phyloP scores from a whole-genome alignment of 2,329 filamentous ascomycete species.

The Clonostachys chloroleuca region DNA sequence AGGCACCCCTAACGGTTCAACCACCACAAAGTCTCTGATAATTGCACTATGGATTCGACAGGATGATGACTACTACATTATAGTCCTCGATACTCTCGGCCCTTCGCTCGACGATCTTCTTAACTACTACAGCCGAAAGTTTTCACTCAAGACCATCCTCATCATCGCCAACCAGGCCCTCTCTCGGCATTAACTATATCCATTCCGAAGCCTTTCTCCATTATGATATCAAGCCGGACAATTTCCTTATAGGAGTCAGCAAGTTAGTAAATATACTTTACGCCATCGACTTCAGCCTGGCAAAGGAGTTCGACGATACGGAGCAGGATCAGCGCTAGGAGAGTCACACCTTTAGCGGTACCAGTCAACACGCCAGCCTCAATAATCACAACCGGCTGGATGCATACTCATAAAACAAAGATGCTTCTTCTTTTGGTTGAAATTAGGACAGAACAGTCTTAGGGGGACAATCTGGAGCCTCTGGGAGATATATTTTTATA shows the following conservation, averaged over 20 bases:
- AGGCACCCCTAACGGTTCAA: too few relatives aligned
- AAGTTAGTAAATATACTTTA: constrained; percentile 99
- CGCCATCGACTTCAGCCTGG: constrained; percentile 85
- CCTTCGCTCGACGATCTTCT: constrained; percentile 96
- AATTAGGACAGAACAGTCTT: too few relatives aligned
- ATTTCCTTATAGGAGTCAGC: constrained; percentile 98
- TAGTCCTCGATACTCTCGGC: constrained; percentile 95
- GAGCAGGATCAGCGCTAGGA: too few relatives aligned
- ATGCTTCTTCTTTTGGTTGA: too few relatives aligned
- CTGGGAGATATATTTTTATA: too few relatives aligned
- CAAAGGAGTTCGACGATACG: too few relatives aligned
- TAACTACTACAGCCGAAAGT: constrained; percentile 99
- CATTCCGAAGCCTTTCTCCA: constrained; percentile 99
- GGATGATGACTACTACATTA: constrained; percentile 89
- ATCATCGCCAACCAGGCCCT: constrained; percentile 97
- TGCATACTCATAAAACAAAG: too few relatives aligned
- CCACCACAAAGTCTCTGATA: too few relatives aligned
- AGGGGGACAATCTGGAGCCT: too few relatives aligned
- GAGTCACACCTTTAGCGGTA: too few relatives aligned
- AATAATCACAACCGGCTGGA: too few relatives aligned
- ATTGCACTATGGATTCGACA: constrained; percentile 60
- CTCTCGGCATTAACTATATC: constrained; percentile 96
- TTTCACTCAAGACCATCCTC: constrained; percentile 96
- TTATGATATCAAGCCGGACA: constrained; percentile 99
- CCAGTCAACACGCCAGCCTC: too few relatives aligned